Percentiles rank a stretch among this genome's conserved stretches.
Evolutionary conservation across 805 yeast genomes (phyloP).

Genomic region (Candida ascalaphidarum): DNA sequence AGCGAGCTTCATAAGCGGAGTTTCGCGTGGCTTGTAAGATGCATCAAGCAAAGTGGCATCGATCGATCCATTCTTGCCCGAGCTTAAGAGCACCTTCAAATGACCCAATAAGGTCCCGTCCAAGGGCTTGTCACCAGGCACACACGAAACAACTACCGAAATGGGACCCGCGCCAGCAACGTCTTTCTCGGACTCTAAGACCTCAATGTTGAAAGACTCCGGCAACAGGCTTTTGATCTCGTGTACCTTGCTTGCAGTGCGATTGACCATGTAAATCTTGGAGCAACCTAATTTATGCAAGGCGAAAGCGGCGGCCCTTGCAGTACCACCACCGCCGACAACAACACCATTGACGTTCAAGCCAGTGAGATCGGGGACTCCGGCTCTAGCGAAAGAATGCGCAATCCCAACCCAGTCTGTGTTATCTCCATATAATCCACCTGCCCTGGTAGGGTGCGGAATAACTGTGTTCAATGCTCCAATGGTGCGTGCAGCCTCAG

Average conservation of each 20-base stretch:
- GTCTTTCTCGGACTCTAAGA: constrained; percentile 43
- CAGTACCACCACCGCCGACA: constrained; percentile 96
- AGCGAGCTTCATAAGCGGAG: constrained; percentile 82
- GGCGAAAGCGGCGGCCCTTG: constrained; percentile 91
- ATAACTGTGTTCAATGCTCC: constrained; percentile 92
- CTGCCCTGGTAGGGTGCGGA: constrained; percentile 33
- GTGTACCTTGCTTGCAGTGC: constrained; percentile 60
- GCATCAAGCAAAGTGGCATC: constrained; percentile 71
- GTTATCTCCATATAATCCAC: constrained; percentile 67
- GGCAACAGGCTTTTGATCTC: constrained; percentile 59
- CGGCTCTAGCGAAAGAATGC: constrained; percentile 55
- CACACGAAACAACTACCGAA: constrained; percentile 63
- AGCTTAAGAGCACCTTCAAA: constrained; percentile 37
- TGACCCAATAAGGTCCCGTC: constrained; percentile 42
- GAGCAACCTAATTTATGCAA: constrained; percentile 69
- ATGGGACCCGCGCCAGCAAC: constrained; percentile 38
- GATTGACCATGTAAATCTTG: constrained; percentile 70
- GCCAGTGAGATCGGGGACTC: constrained; percentile 40
- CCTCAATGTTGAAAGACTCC: constrained; percentile 44
- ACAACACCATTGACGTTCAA: constrained; percentile 54
- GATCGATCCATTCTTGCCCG: constrained; percentile 20
- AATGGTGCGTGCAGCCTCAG: constrained; percentile 70
- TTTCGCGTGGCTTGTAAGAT: constrained; percentile 83
- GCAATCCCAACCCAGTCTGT: constrained; percentile 93
- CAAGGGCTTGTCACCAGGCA: constrained; percentile 74